Conservation (phyloP, 2,329 filamentous ascomycete species). For the Pseudofabraea citricarpa region DNA sequence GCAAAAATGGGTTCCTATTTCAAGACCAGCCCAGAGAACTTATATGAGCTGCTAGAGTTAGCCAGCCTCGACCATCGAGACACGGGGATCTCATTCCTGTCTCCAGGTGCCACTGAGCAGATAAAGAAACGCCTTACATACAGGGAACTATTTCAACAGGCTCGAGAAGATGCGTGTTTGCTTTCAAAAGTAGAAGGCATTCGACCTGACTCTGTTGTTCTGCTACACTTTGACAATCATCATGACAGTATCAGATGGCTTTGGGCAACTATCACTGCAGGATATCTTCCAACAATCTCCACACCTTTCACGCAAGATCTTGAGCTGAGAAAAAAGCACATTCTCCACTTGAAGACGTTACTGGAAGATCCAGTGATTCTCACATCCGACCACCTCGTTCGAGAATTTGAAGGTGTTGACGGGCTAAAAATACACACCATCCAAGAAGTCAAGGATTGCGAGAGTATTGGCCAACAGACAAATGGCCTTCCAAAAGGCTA, state of each 20-base stretch:
- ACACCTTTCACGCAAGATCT: constrained; percentile 26
- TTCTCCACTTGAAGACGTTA: constrained; percentile 17
- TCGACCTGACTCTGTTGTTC: constrained; percentile 4
- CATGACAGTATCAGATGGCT: constrained; percentile 34
- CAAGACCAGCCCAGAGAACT: neutral
- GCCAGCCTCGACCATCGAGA: neutral
- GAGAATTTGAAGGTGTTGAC: neutral
- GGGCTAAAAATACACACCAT: constrained; percentile 1
- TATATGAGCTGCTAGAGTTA: neutral
- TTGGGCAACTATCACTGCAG: constrained; percentile 32
- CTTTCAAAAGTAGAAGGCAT: neutral
- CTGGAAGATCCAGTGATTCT: constrained; percentile 6
- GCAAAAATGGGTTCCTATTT: too few relatives aligned
- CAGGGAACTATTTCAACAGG: neutral
- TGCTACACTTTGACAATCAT: constrained; percentile 31
- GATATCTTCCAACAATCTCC: constrained; percentile 31
- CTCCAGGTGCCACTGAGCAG: neutral
- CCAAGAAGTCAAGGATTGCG: neutral
- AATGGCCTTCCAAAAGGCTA: too few relatives aligned
- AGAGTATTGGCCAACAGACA: too few relatives aligned
- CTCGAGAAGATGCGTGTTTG: neutral
- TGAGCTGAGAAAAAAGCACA: constrained; percentile 22
- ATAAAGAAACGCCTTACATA: neutral
- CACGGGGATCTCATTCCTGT: neutral
- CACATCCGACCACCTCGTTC: constrained; percentile 1